These are phyloP conservation scores for Codiaeum variegatum DNA, from an alignment of 441 rosid genomes.

Conservation along the genomic window DNA sequence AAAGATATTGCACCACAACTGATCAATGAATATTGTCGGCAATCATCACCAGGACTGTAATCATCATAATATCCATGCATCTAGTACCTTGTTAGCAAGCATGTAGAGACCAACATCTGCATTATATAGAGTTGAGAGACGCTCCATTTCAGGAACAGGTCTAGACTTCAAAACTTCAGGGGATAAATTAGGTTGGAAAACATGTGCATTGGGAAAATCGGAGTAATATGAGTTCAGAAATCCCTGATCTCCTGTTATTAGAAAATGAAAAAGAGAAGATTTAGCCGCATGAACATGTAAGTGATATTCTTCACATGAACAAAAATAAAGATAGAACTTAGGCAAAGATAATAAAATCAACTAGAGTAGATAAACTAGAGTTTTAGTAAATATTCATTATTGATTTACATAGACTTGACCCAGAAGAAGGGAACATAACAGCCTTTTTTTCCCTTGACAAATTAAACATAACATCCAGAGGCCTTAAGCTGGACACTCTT, in stretches of 20 bases:
- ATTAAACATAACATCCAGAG: not conserved
- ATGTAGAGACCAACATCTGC: constrained; percentile 98
- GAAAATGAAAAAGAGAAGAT: not conserved
- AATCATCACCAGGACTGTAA: constrained; percentile 3
- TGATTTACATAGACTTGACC: not conserved
- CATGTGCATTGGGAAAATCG: constrained; percentile 75
- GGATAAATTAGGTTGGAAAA: constrained; percentile 68
- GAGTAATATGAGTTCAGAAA: constrained; percentile 80
- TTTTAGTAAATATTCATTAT: not conserved
- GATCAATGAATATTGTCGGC: not conserved
- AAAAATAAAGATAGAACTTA: not conserved
- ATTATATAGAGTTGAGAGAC: constrained; percentile 84
- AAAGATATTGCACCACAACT: not conserved
- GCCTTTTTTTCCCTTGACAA: not conserved
- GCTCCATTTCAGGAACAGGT: constrained; percentile 76
- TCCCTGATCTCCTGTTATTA: constrained; percentile 71
- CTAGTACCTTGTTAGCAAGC: constrained; percentile 91
- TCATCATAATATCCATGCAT: constrained; percentile 1
- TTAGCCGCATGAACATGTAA: constrained; percentile 2
- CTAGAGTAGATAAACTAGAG: not conserved
- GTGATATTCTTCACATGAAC: not conserved
- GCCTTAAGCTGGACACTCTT: not conserved
- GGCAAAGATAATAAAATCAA: not conserved
- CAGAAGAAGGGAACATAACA: not conserved
- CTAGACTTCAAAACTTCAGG: constrained; percentile 52